Base-by-base conservation (phyloP, 768 basidiomycete genomes). In the Hysterangium stoloniferum region DNA sequence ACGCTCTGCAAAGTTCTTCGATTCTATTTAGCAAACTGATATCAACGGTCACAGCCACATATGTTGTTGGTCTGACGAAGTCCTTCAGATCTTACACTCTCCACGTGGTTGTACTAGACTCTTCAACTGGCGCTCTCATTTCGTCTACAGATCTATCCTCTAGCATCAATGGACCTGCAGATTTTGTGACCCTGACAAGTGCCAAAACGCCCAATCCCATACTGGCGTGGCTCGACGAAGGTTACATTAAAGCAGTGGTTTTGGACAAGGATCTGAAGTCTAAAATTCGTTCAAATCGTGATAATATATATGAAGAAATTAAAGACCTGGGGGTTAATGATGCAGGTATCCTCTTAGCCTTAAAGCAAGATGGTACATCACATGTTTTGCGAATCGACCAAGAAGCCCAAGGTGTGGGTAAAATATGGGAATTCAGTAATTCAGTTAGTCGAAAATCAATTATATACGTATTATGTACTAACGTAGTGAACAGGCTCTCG, bases 21-120 rank as follows among this genome's bases (percentile, higher is more conserved):
- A 71, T 81, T 5, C 67, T 86, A 25, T 80, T 83, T 62, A 77
- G 82, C 4, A 76, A 80, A 52, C 62, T 95, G 8, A 62, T 80
- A 6, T 55, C 74, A 0, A 79, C 82, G 1, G 62, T 68, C 1
- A 63, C 68, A 2, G 68, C 80, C 0, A 58, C 92, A 31, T 92
- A 78, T 56, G 68, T 71, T 6, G 59, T 84, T 20, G 82, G 79
- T 2, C 61, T 78, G 25, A 66, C 74, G 5, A 76, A 74, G 52
- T 74, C 74, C 0, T 62, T 71, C 52, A 59, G 71, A 1, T 70
- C 81, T 0, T 80, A 82, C 58, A 82, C 82, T 12, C 66, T 95
- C 1, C 80, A 86, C 50, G 70, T 86, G 55, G 76, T 80, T 19
- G 70, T 80, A 1, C 66, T 94, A 6, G 72, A 78, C 43, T 59